These are phyloP conservation scores for Nymphaea colorata DNA, from an alignment of 164 flowering plant genomes.

Conservation along the genomic window DNA sequence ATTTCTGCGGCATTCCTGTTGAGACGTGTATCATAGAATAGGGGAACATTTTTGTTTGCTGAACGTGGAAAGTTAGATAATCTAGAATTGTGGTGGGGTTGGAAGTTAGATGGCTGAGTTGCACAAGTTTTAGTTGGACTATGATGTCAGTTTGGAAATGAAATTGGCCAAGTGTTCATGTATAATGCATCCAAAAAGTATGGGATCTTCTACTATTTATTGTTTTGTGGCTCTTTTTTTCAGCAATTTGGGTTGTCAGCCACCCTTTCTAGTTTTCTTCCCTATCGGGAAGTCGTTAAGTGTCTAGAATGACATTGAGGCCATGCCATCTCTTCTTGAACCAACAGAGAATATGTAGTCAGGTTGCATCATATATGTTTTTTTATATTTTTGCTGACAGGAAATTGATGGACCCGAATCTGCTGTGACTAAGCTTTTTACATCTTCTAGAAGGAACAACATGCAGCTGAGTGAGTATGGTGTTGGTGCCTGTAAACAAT, in stretches of 20 bases:
- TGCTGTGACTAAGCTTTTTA: constrained; percentile 84
- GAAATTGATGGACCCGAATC: constrained; percentile 71
- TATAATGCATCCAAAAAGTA: too few species aligned
- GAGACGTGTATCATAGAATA: neutral
- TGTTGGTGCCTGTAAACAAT: constrained; percentile 39
- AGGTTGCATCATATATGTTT: neutral
- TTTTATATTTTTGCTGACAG: constrained; percentile 20
- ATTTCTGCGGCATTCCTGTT: neutral
- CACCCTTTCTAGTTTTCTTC: too few species aligned
- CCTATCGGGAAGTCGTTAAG: neutral
- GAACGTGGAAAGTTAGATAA: neutral
- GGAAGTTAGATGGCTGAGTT: too few species aligned
- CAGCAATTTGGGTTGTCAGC: too few species aligned
- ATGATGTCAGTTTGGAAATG: too few species aligned
- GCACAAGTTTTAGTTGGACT: neutral
- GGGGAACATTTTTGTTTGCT: neutral
- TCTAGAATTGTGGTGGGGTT: too few species aligned
- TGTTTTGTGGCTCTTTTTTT: too few species aligned
- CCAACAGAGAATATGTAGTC: neutral
- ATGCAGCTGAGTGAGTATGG: constrained; percentile 35
- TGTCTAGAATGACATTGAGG: neutral
- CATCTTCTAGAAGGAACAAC: constrained; percentile 50
- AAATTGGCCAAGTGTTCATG: too few species aligned
- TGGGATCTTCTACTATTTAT: too few species aligned
- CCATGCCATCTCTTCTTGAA: neutral